Percentiles rank a stretch among this genome's conserved stretches.
Evolutionary conservation across 176 grass and related monocot species (phyloP).

Genomic region (Hordeum marinum): DNA sequence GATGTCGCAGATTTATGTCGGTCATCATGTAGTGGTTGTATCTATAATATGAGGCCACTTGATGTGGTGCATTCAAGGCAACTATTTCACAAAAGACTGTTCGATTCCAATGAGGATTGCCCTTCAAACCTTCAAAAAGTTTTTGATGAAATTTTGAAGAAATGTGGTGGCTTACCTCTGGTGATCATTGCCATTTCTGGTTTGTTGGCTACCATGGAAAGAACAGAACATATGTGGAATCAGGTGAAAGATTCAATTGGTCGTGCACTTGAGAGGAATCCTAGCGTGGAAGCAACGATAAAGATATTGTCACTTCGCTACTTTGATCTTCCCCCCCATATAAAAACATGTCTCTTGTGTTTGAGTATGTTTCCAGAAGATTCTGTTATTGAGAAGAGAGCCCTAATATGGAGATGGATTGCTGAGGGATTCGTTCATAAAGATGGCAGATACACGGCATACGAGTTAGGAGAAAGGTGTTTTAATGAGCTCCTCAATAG

Average conservation of each 20-base stretch:
- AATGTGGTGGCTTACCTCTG: neutral
- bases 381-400: neutral
- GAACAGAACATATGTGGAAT: neutral
- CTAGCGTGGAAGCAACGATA: neutral
- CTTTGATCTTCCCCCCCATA: neutral
- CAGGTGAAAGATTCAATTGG: neutral
- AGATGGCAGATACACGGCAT: too few relatives aligned
- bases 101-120: neutral
- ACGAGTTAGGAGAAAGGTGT: too few relatives aligned
- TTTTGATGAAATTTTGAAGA: neutral
- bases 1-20: neutral
- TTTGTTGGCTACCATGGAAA: neutral
- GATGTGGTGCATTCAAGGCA: neutral
- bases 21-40: neutral
- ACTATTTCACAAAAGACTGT: neutral
- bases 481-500: too few relatives aligned
- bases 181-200: neutral
- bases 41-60: neutral
- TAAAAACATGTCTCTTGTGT: neutral
- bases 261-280: neutral
- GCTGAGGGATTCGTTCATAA: neutral
- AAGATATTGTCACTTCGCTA: neutral
- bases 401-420: neutral
- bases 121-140: neutral
- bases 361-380: neutral